A percentile compares a stretch with the other conserved stretches of the same genome.
Evolutionary conservation across 2,329 filamentous ascomycete species (phyloP).

Genomic region (Cladosporium phlei): DNA sequence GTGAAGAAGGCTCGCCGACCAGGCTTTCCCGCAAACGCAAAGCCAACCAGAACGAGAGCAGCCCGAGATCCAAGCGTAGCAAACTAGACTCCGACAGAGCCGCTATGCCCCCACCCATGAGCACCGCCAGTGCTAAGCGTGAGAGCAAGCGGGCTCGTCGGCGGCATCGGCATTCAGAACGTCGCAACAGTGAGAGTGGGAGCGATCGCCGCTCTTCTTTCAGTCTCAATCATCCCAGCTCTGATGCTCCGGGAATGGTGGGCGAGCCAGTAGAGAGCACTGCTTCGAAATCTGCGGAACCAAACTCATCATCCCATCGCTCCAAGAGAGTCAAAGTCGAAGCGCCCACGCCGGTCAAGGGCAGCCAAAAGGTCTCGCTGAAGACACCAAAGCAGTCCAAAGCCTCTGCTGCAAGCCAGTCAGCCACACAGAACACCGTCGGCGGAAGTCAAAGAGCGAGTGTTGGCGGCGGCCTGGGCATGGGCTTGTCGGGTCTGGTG

Average conservation of each 20-base stretch:
- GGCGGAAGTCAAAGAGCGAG: not conserved
- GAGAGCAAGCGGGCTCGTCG: not conserved
- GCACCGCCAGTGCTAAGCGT: not conserved
- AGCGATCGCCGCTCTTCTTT: constrained; percentile 8
- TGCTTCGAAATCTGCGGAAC: not conserved
- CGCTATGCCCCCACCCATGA: constrained; percentile 3
- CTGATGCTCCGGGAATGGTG: constrained; percentile 1
- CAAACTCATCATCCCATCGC: not conserved
- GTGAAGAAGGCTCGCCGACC: not conserved
- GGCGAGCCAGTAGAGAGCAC: not conserved
- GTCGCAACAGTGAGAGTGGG: not conserved
- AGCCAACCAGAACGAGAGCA: not conserved
- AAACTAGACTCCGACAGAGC: constrained; percentile 1
- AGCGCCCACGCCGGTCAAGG: not conserved
- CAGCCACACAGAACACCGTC: not conserved
- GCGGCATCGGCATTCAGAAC: not conserved
- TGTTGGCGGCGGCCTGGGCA: not conserved
- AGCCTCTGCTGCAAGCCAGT: not conserved
- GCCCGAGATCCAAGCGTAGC: not conserved
- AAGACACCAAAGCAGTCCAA: not conserved
- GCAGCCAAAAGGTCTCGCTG: not conserved
- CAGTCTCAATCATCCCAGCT: not conserved
- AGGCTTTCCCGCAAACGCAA: not conserved
- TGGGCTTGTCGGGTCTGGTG: constrained; percentile 4
- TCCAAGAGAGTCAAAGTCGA: not conserved